Conservation (phyloP, 1,139 yeast genomes). For the Scheffersomyces illinoinensis region DNA sequence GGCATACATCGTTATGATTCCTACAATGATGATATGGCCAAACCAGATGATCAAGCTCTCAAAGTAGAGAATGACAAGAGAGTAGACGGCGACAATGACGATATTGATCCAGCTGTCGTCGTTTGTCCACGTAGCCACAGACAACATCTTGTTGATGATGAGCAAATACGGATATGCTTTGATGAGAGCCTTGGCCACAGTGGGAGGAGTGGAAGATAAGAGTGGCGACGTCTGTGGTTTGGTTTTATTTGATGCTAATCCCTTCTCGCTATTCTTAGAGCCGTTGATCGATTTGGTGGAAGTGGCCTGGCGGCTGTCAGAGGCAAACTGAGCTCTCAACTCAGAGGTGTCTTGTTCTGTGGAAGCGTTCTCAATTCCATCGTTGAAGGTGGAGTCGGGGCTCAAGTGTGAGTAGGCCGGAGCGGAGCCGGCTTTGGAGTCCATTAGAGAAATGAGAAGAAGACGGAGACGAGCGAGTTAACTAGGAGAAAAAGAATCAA, state of each 20-base stretch:
- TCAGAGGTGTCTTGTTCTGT: constrained; percentile 11
- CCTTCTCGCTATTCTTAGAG: not conserved
- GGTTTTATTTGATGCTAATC: constrained; percentile 4
- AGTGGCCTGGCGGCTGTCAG: not conserved
- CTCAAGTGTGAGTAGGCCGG: not conserved
- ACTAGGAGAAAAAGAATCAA: too few relatives aligned
- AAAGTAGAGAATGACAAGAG: constrained; percentile 68
- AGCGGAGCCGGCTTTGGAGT: not conserved
- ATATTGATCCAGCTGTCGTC: constrained; percentile 80
- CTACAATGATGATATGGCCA: constrained; percentile 78
- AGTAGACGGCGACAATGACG: constrained; percentile 57
- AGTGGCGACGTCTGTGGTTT: constrained; percentile 63
- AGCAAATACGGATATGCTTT: constrained; percentile 82
- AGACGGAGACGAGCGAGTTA: not conserved
- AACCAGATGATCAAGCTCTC: constrained; percentile 71
- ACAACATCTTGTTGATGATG: constrained; percentile 65
- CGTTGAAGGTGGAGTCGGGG: not conserved
- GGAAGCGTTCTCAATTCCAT: not conserved
- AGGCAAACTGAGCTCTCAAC: constrained; percentile 14
- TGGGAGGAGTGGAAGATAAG: constrained; percentile 83
- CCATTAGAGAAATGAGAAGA: not conserved
- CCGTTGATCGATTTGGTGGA: not conserved
- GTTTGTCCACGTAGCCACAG: constrained; percentile 88
- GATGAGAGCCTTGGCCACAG: constrained; percentile 80
- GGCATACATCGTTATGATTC: constrained; percentile 66